phyloP scores from a whole-genome alignment of 164 flowering plant species.

The Aristolochia californica region DNA sequence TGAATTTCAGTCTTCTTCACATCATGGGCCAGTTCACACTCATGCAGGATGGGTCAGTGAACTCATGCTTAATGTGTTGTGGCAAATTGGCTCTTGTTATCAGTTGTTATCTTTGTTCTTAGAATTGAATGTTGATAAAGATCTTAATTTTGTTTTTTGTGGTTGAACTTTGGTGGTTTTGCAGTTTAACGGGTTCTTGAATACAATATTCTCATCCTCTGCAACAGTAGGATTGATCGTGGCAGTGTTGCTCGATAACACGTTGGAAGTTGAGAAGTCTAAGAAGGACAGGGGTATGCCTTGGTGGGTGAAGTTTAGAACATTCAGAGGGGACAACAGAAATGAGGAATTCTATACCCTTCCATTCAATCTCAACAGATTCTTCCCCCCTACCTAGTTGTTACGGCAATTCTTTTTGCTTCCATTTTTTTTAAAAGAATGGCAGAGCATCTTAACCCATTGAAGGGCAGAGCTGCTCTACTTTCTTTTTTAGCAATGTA shows the following conservation, averaged over 20 bases:
- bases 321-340: slow-evolving; percentile 86
- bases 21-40: slow-evolving; percentile 71
- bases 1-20: slow-evolving; percentile 38
- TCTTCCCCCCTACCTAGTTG: slow-evolving; percentile 70
- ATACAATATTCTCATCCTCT: slow-evolving; percentile 78
- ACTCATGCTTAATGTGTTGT: neutral
- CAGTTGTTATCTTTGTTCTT: neutral
- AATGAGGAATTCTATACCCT: slow-evolving; percentile 96
- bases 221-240: slow-evolving; percentile 75
- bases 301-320: slow-evolving; percentile 98
- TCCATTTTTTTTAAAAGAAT: too few species aligned
- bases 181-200: slow-evolving; percentile 91
- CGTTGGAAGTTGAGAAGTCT: slow-evolving; percentile 76
- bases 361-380: slow-evolving; percentile 93
- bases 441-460: too few species aligned
- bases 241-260: slow-evolving; percentile 87
- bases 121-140: neutral
- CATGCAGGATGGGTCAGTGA: slow-evolving; percentile 86
- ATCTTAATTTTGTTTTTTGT: neutral
- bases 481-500: too few species aligned
- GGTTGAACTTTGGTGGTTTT: slow-evolving; percentile 4
- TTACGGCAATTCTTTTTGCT: slow-evolving; percentile 1
- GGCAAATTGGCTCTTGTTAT: neutral
- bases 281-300: slow-evolving; percentile 96
- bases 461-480: too few species aligned